Evolutionary conservation across 2,329 filamentous ascomycete genomes (phyloP).

Genomic region (Claviceps citrina): DNA sequence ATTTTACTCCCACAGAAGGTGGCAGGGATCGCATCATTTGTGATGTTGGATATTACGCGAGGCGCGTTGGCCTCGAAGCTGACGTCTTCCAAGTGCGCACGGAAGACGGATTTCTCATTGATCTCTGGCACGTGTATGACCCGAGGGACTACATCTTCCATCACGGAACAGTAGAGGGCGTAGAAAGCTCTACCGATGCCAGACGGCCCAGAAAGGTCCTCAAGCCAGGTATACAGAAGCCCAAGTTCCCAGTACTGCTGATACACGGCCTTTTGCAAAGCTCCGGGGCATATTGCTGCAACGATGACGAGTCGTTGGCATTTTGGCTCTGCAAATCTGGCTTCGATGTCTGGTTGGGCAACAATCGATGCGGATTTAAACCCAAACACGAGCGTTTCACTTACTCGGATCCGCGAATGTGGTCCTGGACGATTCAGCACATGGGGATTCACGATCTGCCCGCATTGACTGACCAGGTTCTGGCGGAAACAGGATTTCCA

Average conservation of each 20-base stretch:
- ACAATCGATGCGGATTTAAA: constrained; percentile 76
- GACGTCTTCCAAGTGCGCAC: constrained; percentile 77
- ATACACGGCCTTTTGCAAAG: constrained; percentile 83
- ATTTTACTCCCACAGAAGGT: constrained; percentile 63
- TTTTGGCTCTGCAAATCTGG: constrained; percentile 87
- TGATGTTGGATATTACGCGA: constrained; percentile 73
- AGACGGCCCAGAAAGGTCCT: constrained; percentile 24
- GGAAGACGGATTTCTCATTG: constrained; percentile 83
- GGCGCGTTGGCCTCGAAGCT: constrained; percentile 71
- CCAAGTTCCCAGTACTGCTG: constrained; percentile 69
- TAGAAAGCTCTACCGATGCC: not conserved
- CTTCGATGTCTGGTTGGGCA: constrained; percentile 90
- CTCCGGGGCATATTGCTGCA: constrained; percentile 74
- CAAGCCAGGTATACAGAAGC: constrained; percentile 25
- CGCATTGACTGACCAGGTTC: constrained; percentile 63
- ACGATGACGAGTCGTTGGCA: constrained; percentile 76
- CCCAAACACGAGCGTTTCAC: constrained; percentile 60
- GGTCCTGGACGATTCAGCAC: constrained; percentile 90
- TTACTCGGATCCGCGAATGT: constrained; percentile 74
- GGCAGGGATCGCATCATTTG: constrained; percentile 64
- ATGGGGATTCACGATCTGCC: constrained; percentile 85
- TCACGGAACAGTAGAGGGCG: not conserved
- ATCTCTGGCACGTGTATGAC: constrained; percentile 79
- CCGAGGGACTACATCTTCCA: constrained; percentile 50
- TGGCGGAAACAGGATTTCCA: constrained; percentile 66